phyloP scores from a whole-genome alignment of 129 eudicot species.

The Mikania micrantha region DNA sequence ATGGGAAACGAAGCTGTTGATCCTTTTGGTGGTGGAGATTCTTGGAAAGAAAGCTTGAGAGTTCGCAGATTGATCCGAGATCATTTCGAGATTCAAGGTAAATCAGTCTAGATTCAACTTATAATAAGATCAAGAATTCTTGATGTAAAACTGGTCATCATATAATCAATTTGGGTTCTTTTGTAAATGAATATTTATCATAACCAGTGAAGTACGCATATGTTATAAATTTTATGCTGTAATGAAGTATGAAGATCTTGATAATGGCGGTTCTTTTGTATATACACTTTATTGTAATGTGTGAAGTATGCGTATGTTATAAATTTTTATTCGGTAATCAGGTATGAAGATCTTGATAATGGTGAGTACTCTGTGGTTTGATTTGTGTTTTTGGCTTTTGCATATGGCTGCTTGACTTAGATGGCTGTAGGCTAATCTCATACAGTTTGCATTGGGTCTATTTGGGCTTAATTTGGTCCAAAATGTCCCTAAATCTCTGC shows the following conservation, averaged over 20 bases:
- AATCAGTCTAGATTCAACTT: not conserved
- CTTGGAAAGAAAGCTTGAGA: slow-evolving; percentile 32
- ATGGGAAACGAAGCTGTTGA: slow-evolving; percentile 37
- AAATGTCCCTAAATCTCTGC: not conserved
- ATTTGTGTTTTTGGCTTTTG: too few species aligned
- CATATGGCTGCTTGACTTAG: not conserved
- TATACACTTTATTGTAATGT: not conserved
- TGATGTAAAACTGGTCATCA: not conserved
- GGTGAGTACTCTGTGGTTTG: not conserved
- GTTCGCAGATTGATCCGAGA: slow-evolving; percentile 35
- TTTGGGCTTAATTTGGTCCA: not conserved
- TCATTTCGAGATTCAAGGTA: slow-evolving; percentile 43
- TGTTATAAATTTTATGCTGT: too few species aligned
- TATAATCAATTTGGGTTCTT: not conserved
- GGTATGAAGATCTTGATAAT: not conserved
- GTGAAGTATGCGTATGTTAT: not conserved
- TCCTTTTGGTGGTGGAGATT: slow-evolving; percentile 20
- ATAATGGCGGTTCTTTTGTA: too few species aligned
- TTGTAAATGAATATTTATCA: too few species aligned
- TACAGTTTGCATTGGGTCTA: too few species aligned
- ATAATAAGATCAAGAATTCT: not conserved
- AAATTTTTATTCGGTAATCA: not conserved
- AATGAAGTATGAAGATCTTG: too few species aligned
- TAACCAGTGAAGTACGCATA: too few species aligned
- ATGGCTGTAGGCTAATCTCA: too few species aligned